Percentiles rank a stretch among this genome's conserved stretches.
phyloP scores from a whole-genome alignment of 768 basidiomycete genomes.

The Tulasnella sp. region DNA sequence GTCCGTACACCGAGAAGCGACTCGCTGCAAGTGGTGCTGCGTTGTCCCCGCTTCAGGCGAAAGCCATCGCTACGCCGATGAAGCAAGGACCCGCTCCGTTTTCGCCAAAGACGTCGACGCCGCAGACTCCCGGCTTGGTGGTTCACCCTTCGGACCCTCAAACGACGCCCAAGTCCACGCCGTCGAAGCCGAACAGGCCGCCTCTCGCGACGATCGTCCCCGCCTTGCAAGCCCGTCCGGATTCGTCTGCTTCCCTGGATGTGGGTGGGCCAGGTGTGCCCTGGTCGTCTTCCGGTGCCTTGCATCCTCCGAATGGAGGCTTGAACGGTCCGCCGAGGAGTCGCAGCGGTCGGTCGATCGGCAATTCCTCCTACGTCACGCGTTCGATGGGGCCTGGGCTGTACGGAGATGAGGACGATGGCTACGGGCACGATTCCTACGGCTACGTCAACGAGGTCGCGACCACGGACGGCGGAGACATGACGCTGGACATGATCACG shows the following conservation, averaged over 20 bases:
- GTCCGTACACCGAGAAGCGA: neutral
- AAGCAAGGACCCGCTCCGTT: neutral
- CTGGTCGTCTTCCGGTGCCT: conserved; percentile 21
- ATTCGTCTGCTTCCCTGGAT: conserved; percentile 16
- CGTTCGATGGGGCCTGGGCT: conserved; percentile 25
- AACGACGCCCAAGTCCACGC: conserved; percentile 29
- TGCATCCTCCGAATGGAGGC: conserved; percentile 23
- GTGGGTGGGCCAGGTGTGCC: conserved; percentile 19
- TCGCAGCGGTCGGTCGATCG: neutral
- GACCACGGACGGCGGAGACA: neutral
- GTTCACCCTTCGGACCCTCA: neutral
- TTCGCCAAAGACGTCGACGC: conserved; percentile 7
- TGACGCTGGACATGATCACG: conserved; percentile 36
- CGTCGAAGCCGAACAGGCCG: conserved; percentile 13
- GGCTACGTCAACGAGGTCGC: conserved; percentile 8
- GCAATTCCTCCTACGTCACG: conserved; percentile 18
- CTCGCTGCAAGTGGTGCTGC: neutral
- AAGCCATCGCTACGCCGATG: neutral
- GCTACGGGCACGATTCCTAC: neutral
- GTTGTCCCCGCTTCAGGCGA: neutral
- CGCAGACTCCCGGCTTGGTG: neutral
- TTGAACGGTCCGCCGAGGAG: neutral
- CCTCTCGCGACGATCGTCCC: conserved; percentile 23
- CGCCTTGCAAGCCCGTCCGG: neutral
- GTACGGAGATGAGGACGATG: conserved; percentile 21